These are phyloP conservation scores for Chalciporus pseudorubinellus DNA, from an alignment of 768 basidiomycete genomes.

Conservation along the genomic window DNA sequence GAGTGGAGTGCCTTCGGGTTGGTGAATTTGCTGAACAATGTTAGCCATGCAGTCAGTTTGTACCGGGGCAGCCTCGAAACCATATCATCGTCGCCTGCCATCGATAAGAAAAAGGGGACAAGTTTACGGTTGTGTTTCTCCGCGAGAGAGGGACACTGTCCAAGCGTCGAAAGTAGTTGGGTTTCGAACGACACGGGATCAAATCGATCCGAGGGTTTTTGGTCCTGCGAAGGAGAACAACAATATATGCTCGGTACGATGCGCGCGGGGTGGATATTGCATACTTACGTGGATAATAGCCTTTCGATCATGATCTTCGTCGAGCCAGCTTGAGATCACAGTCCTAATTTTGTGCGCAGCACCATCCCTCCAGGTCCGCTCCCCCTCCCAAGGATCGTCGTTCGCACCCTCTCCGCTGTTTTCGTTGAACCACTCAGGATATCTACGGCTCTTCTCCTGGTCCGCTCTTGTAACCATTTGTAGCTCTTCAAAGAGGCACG, in stretches of 20 bases:
- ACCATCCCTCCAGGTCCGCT: constrained; percentile 76
- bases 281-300: constrained; percentile 36
- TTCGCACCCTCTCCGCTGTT: constrained; percentile 18
- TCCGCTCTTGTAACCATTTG: constrained; percentile 29
- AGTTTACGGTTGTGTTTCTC: constrained; percentile 89
- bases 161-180: constrained; percentile 71
- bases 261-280: background rate
- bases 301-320: constrained; percentile 25
- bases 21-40: constrained; percentile 82
- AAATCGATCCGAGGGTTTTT: constrained; percentile 52
- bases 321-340: constrained; percentile 49
- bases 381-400: constrained; percentile 54
- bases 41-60: constrained; percentile 74
- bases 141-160: constrained; percentile 65
- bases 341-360: constrained; percentile 59
- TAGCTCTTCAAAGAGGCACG: constrained; percentile 62
- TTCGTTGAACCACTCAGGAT: constrained; percentile 29
- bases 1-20: constrained; percentile 89
- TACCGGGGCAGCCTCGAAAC: constrained; percentile 48
- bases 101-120: constrained; percentile 74
- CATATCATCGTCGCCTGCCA: constrained; percentile 33
- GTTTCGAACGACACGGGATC: constrained; percentile 75
- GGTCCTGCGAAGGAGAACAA: constrained; percentile 30
- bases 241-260: background rate
- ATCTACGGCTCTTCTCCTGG: background rate